A percentile compares a stretch with the other conserved stretches of the same genome.
phyloP scores from a whole-genome alignment of 2,329 filamentous ascomycete species.

The Aspergillus sp. region DNA sequence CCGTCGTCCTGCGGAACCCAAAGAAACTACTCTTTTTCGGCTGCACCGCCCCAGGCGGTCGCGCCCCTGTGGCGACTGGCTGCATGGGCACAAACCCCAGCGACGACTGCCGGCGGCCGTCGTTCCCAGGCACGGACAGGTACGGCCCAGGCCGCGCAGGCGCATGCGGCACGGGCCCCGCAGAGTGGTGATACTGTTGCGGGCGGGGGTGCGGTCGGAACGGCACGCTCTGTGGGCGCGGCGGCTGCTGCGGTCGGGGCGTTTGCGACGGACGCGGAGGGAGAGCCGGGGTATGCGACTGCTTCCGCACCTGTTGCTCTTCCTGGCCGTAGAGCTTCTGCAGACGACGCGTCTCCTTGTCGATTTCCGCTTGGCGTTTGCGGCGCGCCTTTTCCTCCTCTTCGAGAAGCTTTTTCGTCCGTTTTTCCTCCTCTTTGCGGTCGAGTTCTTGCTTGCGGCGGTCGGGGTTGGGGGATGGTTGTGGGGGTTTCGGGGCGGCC shows the following conservation, averaged over 20 bases:
- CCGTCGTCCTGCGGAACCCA: slow-evolving; percentile 38
- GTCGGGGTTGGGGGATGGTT: slow-evolving; percentile 13
- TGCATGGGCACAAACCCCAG: slow-evolving; percentile 9
- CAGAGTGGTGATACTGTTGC: slow-evolving; percentile 15
- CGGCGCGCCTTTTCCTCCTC: slow-evolving; percentile 54
- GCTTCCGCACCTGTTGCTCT: slow-evolving; percentile 33
- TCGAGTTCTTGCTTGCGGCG: slow-evolving; percentile 32
- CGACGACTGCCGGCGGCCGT: slow-evolving; percentile 7
- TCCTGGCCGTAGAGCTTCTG: slow-evolving; percentile 55
- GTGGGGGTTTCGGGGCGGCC: not conserved
- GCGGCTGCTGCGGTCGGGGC: slow-evolving; percentile 14
- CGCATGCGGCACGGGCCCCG: slow-evolving; percentile 10
- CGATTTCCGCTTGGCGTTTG: slow-evolving; percentile 54
- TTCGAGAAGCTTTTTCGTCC: slow-evolving; percentile 52
- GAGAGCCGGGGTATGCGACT: slow-evolving; percentile 21
- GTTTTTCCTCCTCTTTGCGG: slow-evolving; percentile 52
- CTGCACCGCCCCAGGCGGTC: slow-evolving; percentile 17
- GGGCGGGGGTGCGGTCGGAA: slow-evolving; percentile 5
- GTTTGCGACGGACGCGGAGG: slow-evolving; percentile 20
- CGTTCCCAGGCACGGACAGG: not conserved
- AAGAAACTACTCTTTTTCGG: slow-evolving; percentile 48
- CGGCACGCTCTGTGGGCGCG: slow-evolving; percentile 9
- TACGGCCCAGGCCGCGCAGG: not conserved
- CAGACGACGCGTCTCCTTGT: slow-evolving; percentile 76
- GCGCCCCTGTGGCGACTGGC: slow-evolving; percentile 4